Conservation (phyloP, 1,284 basidiomycete genomes). For the Papiliotrema nemorosa region DNA sequence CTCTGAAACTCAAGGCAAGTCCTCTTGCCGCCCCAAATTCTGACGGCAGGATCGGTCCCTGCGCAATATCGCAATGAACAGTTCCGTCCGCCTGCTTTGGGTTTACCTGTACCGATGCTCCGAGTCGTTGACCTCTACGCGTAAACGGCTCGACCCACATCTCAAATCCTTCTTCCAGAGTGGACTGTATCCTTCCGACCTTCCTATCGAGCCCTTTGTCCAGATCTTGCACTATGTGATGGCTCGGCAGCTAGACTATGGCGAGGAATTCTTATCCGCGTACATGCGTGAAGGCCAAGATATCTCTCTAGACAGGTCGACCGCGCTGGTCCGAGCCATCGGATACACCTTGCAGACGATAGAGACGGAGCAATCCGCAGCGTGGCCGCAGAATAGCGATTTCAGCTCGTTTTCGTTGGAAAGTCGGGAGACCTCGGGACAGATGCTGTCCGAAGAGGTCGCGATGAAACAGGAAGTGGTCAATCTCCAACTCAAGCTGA, state of each 20-base stretch:
- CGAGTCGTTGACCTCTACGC: constrained; percentile 73
- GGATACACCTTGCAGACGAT: constrained; percentile 67
- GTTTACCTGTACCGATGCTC: constrained; percentile 90
- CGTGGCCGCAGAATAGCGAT: constrained; percentile 74
- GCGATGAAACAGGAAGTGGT: constrained; percentile 65
- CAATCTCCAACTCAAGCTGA: constrained; percentile 69
- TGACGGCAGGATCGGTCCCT: constrained; percentile 66
- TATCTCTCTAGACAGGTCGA: constrained; percentile 67
- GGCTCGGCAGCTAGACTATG: constrained; percentile 81
- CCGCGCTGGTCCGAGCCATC: constrained; percentile 72
- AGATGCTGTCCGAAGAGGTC: constrained; percentile 57
- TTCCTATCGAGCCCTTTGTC: constrained; percentile 71
- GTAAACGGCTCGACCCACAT: constrained; percentile 71
- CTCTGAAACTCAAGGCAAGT: constrained; percentile 73
- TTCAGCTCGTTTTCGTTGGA: constrained; percentile 57
- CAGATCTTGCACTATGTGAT: constrained; percentile 80
- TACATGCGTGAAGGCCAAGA: constrained; percentile 60
- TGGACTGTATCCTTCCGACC: constrained; percentile 65
- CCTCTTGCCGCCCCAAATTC: constrained; percentile 4
- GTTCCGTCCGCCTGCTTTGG: constrained; percentile 81
- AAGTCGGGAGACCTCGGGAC: constrained; percentile 69
- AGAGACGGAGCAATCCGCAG: constrained; percentile 65
- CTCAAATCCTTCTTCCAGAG: constrained; percentile 77
- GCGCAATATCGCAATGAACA: constrained; percentile 73
- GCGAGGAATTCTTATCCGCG: constrained; percentile 73